Evolutionary conservation across 139 green algal species (phyloP).

Genomic region (Mychonastes homosphaera): DNA sequence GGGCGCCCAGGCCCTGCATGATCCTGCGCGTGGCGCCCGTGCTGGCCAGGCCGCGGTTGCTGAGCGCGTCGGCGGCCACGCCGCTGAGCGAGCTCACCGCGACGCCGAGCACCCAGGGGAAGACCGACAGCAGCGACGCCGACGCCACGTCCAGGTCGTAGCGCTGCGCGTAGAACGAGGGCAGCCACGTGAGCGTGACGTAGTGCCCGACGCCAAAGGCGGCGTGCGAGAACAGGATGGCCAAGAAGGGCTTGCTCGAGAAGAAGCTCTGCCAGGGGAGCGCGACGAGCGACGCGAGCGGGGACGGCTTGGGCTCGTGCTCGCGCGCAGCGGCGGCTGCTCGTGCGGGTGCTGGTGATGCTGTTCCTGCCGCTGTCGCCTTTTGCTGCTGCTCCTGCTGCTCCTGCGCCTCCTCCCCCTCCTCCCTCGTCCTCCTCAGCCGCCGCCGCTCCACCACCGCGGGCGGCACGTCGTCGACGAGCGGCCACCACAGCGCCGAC

Average conservation of each 20-base stretch:
- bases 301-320: neutral
- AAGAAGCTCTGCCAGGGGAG: constrained; percentile 46
- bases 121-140: constrained; percentile 38
- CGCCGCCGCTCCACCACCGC: no score
- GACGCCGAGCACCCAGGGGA: constrained; percentile 59
- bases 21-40: constrained; percentile 56
- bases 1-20: constrained; percentile 42
- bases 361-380: neutral
- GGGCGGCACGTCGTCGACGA: constrained; percentile 18
- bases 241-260: constrained; percentile 34
- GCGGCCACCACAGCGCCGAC: constrained; percentile 35
- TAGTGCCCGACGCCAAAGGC: constrained; percentile 36
- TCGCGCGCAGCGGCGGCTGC: neutral
- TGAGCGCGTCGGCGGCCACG: constrained; percentile 49
- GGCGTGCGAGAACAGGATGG: constrained; percentile 36
- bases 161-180: constrained; percentile 53
- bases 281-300: constrained; percentile 19
- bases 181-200: constrained; percentile 54
- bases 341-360: constrained; percentile 14
- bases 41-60: constrained; percentile 51
- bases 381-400: neutral
- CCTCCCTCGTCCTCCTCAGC: no score
- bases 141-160: constrained; percentile 48
- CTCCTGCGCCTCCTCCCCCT: neutral
- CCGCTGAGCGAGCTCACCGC: constrained; percentile 46